These are phyloP conservation scores for Aspergillus bridgeri DNA, from an alignment of 495 filamentous ascomycete genomes.

Conservation along the genomic window DNA sequence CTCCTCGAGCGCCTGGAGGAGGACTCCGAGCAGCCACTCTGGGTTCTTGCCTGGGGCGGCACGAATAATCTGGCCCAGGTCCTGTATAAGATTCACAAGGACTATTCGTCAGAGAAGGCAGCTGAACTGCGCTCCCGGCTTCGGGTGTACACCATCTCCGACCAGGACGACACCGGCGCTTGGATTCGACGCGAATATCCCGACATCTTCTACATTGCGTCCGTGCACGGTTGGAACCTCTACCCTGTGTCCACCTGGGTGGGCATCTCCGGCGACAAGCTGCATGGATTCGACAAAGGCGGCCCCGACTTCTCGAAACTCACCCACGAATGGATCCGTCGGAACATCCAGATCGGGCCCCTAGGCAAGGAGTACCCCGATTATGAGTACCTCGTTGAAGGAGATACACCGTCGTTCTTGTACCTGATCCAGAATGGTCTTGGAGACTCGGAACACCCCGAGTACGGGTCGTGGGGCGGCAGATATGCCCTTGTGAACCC, in stretches of 20 bases:
- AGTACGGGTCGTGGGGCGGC: conserved; percentile 13
- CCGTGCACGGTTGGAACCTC: conserved; percentile 41
- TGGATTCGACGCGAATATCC: conserved; percentile 45
- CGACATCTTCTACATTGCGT: conserved; percentile 40
- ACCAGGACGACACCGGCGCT: conserved; percentile 44
- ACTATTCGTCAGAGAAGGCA: conserved; percentile 19
- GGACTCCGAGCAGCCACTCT: conserved; percentile 26
- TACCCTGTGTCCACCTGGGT: conserved; percentile 42
- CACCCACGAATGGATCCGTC: conserved; percentile 34
- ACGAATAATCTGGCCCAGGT: conserved; percentile 42
- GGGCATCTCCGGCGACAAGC: conserved; percentile 40
- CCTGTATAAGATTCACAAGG: conserved; percentile 27
- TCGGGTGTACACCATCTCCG: conserved; percentile 44
- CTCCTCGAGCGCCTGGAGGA: conserved; percentile 26
- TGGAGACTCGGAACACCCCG: conserved; percentile 31
- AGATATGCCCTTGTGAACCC: conserved; percentile 6
- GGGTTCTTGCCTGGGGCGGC: conserved; percentile 45
- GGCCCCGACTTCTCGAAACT: conserved; percentile 35
- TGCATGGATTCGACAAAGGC: conserved; percentile 36
- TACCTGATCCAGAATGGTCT: conserved; percentile 45
- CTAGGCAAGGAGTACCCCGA: conserved; percentile 39
- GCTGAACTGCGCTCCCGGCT: conserved; percentile 28
- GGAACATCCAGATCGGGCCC: conserved; percentile 41
- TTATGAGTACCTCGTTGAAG: conserved; percentile 38
- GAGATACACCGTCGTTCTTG: conserved; percentile 43